phyloP scores from a whole-genome alignment of 2,329 filamentous ascomycete species.

The Pseudopyrenochaeta lycopersici region DNA sequence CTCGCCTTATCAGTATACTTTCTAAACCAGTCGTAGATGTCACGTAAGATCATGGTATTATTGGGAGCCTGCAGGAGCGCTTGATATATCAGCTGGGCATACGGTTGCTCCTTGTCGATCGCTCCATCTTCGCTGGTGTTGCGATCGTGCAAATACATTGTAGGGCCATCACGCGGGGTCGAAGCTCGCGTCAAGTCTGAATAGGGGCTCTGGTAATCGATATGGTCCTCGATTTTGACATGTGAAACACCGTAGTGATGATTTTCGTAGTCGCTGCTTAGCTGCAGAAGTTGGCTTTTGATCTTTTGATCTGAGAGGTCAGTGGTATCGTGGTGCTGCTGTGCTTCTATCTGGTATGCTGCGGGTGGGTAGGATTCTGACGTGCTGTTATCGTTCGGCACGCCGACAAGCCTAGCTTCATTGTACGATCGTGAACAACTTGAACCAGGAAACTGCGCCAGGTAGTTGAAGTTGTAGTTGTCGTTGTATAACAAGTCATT shows the following conservation, averaged over 20 bases:
- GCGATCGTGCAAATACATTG: constrained; percentile 13
- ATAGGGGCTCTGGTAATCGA: constrained; percentile 29
- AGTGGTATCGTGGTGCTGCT: constrained; percentile 25
- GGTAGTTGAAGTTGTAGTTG: constrained; percentile 33
- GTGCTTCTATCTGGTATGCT: constrained; percentile 43
- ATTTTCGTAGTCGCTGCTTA: constrained; percentile 36
- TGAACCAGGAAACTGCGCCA: constrained; percentile 15
- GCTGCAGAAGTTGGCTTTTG: constrained; percentile 31
- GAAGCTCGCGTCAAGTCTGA: constrained; percentile 31
- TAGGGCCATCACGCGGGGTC: constrained; percentile 27
- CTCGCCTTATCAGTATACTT: constrained; percentile 80
- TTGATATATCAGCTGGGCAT: constrained; percentile 81
- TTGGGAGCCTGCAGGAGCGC: constrained; percentile 74
- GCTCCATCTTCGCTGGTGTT: constrained; percentile 21
- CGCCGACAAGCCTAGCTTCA: constrained; percentile 18
- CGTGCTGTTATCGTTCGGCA: constrained; percentile 20
- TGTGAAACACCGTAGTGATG: constrained; percentile 15
- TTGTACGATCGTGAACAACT: constrained; percentile 37
- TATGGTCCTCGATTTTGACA: constrained; percentile 26
- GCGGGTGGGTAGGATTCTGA: constrained; percentile 40
- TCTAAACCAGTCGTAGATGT: constrained; percentile 91
- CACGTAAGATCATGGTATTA: constrained; percentile 79
- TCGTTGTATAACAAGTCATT: constrained; percentile 31
- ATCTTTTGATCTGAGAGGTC: constrained; percentile 29
- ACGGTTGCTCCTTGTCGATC: constrained; percentile 67